phyloP scores from a whole-genome alignment of 345 rosid species.

The Bruguiera gymnorhiza region DNA sequence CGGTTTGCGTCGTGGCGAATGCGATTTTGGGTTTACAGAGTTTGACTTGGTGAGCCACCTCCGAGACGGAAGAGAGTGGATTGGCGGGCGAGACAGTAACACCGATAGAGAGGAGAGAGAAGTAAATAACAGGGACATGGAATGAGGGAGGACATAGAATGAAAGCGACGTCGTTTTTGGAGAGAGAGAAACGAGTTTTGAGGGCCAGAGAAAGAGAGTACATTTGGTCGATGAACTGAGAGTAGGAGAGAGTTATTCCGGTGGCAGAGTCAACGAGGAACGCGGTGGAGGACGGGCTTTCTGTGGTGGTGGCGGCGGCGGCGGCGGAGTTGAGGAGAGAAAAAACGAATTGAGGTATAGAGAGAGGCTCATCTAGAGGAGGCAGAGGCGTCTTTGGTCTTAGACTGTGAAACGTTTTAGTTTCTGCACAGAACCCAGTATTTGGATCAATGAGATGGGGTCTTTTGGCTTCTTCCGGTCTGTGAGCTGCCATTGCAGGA shows the following conservation, averaged over 20 bases:
- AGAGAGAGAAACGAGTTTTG: constrained; percentile 35
- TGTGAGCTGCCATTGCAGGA: constrained; percentile 6
- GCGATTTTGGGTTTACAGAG: constrained; percentile 62
- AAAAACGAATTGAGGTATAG: constrained; percentile 40
- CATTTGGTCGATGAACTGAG: constrained; percentile 37
- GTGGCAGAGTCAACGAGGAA: constrained; percentile 48
- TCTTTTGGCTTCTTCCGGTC: not conserved
- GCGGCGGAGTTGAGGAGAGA: constrained; percentile 41
- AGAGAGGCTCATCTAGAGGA: constrained; percentile 44
- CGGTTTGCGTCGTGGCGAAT: constrained; percentile 55
- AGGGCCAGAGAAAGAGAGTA: constrained; percentile 50
- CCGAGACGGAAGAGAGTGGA: constrained; percentile 54
- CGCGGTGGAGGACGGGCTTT: constrained; percentile 9
- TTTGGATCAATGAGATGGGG: constrained; percentile 32
- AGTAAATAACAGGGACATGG: constrained; percentile 60
- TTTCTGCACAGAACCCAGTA: constrained; percentile 46
- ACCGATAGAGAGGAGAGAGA: constrained; percentile 68
- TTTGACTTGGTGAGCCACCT: constrained; percentile 53
- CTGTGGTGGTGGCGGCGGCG: constrained; percentile 20
- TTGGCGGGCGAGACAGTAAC: constrained; percentile 71
- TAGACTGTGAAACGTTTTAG: constrained; percentile 51
- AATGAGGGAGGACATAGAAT: constrained; percentile 60
- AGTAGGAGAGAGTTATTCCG: constrained; percentile 40
- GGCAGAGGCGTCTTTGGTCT: constrained; percentile 51
- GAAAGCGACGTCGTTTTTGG: constrained; percentile 57